Evolutionary conservation across 2,329 filamentous ascomycete species (phyloP).

Genomic region (Hymenoscyphus albidus): DNA sequence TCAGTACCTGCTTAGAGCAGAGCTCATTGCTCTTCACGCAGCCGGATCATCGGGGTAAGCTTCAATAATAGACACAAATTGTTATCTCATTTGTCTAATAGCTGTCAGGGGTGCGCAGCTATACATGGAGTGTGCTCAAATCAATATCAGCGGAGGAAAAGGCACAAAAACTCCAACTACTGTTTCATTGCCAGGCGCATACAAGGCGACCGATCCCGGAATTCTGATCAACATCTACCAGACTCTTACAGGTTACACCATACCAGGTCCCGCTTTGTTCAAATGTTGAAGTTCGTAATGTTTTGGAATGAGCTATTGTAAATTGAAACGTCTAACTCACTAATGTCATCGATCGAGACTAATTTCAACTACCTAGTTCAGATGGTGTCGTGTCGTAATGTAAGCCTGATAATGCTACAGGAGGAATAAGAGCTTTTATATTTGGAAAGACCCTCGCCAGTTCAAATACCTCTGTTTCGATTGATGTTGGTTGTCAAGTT

Average conservation of each 20-base stretch:
- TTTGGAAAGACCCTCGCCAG: background rate
- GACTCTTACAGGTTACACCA: conserved; percentile 36
- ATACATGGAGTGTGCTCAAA: conserved; percentile 41
- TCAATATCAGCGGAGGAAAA: conserved; percentile 41
- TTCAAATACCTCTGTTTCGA: too few species aligned
- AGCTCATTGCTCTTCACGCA: conserved; percentile 52
- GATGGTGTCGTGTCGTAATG: background rate
- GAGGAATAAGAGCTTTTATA: background rate
- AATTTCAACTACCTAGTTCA: background rate
- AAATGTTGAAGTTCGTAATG: conserved; percentile 3
- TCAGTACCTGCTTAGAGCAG: conserved; percentile 52
- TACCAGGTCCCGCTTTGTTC: conserved; percentile 39
- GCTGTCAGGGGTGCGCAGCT: conserved; percentile 35
- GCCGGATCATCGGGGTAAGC: conserved; percentile 36
- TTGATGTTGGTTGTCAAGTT: too few species aligned
- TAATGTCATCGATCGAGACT: background rate
- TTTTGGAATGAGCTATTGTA: background rate
- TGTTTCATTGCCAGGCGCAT: conserved; percentile 46
- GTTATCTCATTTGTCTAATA: too few species aligned
- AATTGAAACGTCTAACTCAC: background rate
- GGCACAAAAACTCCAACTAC: conserved; percentile 41
- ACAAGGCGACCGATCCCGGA: conserved; percentile 44
- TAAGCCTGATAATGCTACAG: background rate
- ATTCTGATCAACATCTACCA: conserved; percentile 45
- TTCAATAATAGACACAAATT: too few species aligned